Conservation (phyloP, 1,284 basidiomycete genomes). For the Apiotrichum porosum region DNA sequence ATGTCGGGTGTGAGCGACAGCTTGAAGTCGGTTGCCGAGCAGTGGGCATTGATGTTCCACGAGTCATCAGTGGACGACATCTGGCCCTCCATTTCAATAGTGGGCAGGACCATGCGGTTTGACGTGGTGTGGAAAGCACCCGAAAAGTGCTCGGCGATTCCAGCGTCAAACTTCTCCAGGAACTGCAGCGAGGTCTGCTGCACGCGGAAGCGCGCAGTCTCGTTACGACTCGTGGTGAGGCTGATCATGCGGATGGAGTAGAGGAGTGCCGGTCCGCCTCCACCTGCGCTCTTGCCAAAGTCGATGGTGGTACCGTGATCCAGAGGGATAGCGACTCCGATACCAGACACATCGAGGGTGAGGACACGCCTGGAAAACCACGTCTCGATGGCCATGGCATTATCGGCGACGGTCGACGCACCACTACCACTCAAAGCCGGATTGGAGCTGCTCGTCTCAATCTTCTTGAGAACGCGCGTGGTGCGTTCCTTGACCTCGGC, state of each 20-base stretch:
- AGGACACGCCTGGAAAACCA: constrained; percentile 67
- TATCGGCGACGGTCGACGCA: background rate
- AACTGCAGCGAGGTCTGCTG: constrained; percentile 76
- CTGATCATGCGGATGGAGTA: constrained; percentile 69
- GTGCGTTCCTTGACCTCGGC: constrained; percentile 74
- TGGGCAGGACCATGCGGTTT: constrained; percentile 60
- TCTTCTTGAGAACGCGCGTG: constrained; percentile 59
- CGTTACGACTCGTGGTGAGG: constrained; percentile 68
- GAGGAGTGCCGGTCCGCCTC: constrained; percentile 69
- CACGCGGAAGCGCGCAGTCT: constrained; percentile 70
- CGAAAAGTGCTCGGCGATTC: constrained; percentile 62
- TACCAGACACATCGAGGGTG: constrained; percentile 60
- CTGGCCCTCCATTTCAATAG: constrained; percentile 73
- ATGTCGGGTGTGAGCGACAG: constrained; percentile 78
- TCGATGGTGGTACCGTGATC: constrained; percentile 47
- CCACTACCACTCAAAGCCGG: too few species aligned
- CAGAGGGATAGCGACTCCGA: constrained; percentile 81
- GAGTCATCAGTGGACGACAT: constrained; percentile 56
- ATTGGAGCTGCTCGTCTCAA: constrained; percentile 18
- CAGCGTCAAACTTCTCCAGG: constrained; percentile 73
- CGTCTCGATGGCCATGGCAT: constrained; percentile 33
- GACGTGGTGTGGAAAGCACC: constrained; percentile 61
- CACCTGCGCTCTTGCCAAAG: constrained; percentile 50
- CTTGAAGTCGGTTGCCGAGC: constrained; percentile 78
- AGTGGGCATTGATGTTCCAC: constrained; percentile 62